Conservation (phyloP, 371 early-diverging fungal species). For the Chytridium lagenaria region DNA sequence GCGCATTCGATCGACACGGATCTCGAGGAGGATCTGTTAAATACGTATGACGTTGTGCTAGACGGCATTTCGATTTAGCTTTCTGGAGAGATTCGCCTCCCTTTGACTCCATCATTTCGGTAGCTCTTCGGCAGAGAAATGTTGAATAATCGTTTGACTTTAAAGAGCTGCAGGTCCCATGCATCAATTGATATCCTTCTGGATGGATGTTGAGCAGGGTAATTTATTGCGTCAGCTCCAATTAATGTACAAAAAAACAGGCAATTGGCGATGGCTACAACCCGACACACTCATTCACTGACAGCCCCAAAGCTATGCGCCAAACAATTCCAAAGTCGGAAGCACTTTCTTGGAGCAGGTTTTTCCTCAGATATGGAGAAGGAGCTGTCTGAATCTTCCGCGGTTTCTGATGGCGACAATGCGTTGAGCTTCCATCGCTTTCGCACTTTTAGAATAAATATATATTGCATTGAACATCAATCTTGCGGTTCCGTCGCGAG, state of each 20-base stretch:
- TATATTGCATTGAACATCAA: too few species aligned
- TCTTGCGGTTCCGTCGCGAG: constrained; percentile 84
- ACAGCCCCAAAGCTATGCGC: constrained; percentile 89
- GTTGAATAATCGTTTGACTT: too few species aligned
- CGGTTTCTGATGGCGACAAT: constrained; percentile 27
- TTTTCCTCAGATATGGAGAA: constrained; percentile 60
- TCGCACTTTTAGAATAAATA: too few species aligned
- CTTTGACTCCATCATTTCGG: constrained; percentile 71
- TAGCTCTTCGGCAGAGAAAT: too few species aligned
- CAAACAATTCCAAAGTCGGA: constrained; percentile 67
- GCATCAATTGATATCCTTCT: constrained; percentile 87
- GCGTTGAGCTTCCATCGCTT: constrained; percentile 19
- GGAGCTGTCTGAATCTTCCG: constrained; percentile 32
- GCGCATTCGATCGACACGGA: constrained; percentile 65
- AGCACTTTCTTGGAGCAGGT: constrained; percentile 87
- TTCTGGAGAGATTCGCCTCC: constrained; percentile 77
- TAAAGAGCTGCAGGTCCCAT: constrained; percentile 34
- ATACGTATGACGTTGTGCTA: constrained; percentile 52
- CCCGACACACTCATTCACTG: constrained; percentile 87
- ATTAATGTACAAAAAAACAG: constrained; percentile 30
- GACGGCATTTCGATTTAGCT: constrained; percentile 95
- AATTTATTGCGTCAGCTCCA: constrained; percentile 27
- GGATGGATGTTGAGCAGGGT: constrained; percentile 91
- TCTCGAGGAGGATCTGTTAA: constrained; percentile 60
- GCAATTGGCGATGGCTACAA: constrained; percentile 58